These are phyloP conservation scores for Penicillium sp. DNA, from an alignment of 2,329 filamentous ascomycete genomes.

Conservation along the genomic window DNA sequence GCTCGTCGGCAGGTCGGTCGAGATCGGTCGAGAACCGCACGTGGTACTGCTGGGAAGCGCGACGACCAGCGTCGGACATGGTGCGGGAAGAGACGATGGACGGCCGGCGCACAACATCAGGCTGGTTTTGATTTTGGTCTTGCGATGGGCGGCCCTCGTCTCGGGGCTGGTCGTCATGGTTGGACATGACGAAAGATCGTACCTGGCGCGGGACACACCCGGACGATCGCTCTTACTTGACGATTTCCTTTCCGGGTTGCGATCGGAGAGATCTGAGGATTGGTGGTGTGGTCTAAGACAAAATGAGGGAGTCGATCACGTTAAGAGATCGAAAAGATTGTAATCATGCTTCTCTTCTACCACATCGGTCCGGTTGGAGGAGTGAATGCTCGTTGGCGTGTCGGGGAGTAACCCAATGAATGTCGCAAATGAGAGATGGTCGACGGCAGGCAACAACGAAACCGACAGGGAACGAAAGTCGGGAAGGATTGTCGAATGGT, in stretches of 20 bases:
- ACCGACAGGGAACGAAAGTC: not conserved
- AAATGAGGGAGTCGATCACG: not conserved
- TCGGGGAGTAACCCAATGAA: not conserved
- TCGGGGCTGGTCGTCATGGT: slow-evolving; percentile 14
- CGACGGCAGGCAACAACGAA: not conserved
- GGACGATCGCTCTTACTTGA: slow-evolving; percentile 15
- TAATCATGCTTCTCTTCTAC: not conserved
- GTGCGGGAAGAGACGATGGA: slow-evolving; percentile 32
- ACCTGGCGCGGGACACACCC: slow-evolving; percentile 14
- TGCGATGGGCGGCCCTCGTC: slow-evolving; percentile 12
- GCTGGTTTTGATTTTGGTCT: slow-evolving; percentile 3
- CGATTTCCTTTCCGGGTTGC: not conserved
- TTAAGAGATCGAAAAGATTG: not conserved
- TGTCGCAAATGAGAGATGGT: not conserved
- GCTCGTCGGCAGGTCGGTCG: slow-evolving; percentile 28
- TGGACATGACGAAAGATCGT: slow-evolving; percentile 26
- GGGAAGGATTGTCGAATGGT: not conserved
- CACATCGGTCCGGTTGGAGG: not conserved
- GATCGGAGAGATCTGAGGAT: not conserved
- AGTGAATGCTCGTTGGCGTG: not conserved
- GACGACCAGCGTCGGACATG: slow-evolving; percentile 32
- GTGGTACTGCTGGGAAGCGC: slow-evolving; percentile 32
- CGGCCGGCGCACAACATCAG: slow-evolving; percentile 23
- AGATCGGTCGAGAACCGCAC: slow-evolving; percentile 39
- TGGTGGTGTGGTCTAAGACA: not conserved